Evolutionary conservation across 192 early-diverging fungal genomes (phyloP), one percentile per base, ranked within the genome.

Genomic region (Mortierella antarctica): DNA sequence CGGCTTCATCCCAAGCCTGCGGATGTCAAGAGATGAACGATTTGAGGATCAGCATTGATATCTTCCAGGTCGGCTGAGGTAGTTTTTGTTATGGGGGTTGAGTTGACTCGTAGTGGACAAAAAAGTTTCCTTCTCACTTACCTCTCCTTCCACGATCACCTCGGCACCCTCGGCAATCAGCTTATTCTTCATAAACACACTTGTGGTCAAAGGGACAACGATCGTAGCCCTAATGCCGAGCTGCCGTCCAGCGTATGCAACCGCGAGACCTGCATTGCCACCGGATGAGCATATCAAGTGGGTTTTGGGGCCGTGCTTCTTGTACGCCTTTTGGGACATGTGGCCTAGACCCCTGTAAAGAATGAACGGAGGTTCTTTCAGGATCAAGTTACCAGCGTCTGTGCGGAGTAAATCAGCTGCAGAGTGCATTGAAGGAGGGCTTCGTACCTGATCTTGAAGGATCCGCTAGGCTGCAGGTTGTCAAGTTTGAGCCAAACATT

Each of bases 401-500:
- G 42, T 59, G 57, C 14, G 42, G 42, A 13, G 14, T 11, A 20
- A 63, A 44, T 14, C 0, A 50, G 13, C 50, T 17, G 21, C 21
- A 21, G 48, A 20, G 42, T 5, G 18, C 20, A 63, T 63, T 1
- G 40, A 45, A 45, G 41, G n/a, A 4, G 55, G 39, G 7, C 45
- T 45, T 48, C 41, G 31, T 82, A 87, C 90, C 91, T 83, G 50
- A 92, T 90, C 73, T 94, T 94, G 64, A 92, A 91, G n/a, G 93
- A 94, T 66, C 91, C 91, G 7, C 90, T 88, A 12, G 91, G 91
- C 65, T 94, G 93, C 67, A 94, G 84, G 77, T 89, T 92, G 59
- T 94, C 93, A 47, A 92, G 86, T 75, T 94, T 94, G 17, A 94
- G 86, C 88, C 89, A 92, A 17, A 92, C 82, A 70, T 92, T 92